Conservation (phyloP, 2,329 filamentous ascomycete species). For the Ceratocystis papillata region DNA sequence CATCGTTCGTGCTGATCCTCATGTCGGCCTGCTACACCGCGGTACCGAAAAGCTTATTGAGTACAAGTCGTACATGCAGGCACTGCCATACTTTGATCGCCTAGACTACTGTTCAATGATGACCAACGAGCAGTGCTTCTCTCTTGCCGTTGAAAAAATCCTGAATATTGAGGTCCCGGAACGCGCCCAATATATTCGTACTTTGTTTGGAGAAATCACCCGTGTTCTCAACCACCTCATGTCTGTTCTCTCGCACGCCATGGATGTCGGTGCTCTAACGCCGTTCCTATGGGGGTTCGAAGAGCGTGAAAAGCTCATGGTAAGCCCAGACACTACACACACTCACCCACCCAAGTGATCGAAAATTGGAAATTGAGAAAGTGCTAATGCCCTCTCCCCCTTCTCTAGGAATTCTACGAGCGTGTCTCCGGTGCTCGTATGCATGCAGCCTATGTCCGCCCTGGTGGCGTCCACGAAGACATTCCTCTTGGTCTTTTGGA, state of each 20-base stretch:
- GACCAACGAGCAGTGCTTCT: slow-evolving; percentile 98
- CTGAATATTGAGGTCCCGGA: slow-evolving; percentile 93
- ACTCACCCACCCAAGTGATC: not conserved
- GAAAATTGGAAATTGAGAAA: too few species aligned
- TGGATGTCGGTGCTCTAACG: slow-evolving; percentile 96
- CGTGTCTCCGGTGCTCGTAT: slow-evolving; percentile 96
- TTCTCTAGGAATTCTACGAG: slow-evolving; percentile 91
- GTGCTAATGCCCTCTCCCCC: not conserved
- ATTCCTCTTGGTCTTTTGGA: slow-evolving; percentile 87
- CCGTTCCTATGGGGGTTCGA: slow-evolving; percentile 99
- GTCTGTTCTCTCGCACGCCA: slow-evolving; percentile 92
- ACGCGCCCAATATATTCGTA: slow-evolving; percentile 92
- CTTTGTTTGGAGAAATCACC: slow-evolving; percentile 90
- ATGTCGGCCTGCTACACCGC: slow-evolving; percentile 90
- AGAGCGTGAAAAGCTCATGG: slow-evolving; percentile 99
- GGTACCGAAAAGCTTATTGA: slow-evolving; percentile 99
- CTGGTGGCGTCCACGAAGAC: slow-evolving; percentile 93
- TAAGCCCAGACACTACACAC: slow-evolving; percentile 37
- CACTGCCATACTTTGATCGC: slow-evolving; percentile 95
- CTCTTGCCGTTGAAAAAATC: slow-evolving; percentile 92
- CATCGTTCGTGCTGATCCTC: slow-evolving; percentile 90
- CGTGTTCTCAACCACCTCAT: slow-evolving; percentile 93
- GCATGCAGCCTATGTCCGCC: slow-evolving; percentile 92
- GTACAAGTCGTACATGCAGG: slow-evolving; percentile 99
- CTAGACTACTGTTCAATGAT: slow-evolving; percentile 99